A percentile compares a stretch with the other conserved stretches of the same genome.
These are phyloP conservation scores for Candida neerlandica DNA, from an alignment of 1,139 yeast genomes.

Conservation along the genomic window DNA sequence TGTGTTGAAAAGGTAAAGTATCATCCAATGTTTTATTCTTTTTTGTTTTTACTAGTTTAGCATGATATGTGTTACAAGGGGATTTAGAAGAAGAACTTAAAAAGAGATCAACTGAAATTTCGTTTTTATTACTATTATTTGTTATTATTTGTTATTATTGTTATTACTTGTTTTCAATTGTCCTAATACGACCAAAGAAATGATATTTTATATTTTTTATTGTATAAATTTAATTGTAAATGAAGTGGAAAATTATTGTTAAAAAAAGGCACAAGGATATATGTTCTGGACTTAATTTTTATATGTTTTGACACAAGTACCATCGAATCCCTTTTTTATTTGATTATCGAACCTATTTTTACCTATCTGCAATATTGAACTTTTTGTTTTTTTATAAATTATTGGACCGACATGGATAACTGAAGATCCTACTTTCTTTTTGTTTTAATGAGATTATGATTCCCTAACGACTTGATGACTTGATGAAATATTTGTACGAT, in stretches of 20 bases:
- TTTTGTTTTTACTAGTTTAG: background rate
- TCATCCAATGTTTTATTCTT: background rate
- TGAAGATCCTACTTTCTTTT: too few relatives aligned
- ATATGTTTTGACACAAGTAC: background rate
- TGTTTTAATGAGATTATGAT: background rate
- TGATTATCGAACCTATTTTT: background rate
- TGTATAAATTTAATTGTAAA: slow-evolving; percentile 4
- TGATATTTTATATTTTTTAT: slow-evolving; percentile 2
- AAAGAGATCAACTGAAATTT: background rate
- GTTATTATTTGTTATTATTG: too few relatives aligned
- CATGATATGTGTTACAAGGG: background rate
- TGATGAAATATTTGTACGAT: slow-evolving; percentile 1
- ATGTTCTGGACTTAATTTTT: background rate
- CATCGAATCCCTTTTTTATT: background rate
- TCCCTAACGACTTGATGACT: background rate
- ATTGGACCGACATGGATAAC: background rate
- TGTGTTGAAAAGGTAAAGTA: too few relatives aligned
- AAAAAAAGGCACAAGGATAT: background rate
- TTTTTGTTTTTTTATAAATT: background rate
- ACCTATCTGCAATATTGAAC: background rate
- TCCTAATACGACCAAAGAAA: background rate
- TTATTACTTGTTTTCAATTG: background rate
- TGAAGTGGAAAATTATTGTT: background rate
- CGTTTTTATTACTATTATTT: background rate
- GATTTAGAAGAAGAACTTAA: background rate